Base-by-base conservation (phyloP, 1,284 basidiomycete species). In the Apiotrichum gamsii region DNA sequence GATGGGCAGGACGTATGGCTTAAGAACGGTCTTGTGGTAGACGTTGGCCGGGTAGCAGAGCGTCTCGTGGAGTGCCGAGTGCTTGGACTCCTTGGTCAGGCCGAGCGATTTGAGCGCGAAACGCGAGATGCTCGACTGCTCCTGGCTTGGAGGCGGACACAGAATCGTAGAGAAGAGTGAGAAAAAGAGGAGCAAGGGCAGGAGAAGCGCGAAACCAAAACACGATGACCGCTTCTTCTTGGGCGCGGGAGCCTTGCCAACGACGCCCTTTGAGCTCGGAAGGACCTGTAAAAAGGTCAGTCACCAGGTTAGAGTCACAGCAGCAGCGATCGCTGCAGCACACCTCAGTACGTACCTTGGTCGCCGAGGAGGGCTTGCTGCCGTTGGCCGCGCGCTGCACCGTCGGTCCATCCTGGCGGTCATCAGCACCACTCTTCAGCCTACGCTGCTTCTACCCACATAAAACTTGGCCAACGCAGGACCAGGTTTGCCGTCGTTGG, bases 41-140 rank as follows among this genome's bases (percentile, higher is more conserved):
- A 63, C 57, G 50, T 69, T 67, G 20, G 69, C 48, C 8, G 69
- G 69, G 50, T 69, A 68, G 41, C 69, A 70, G 20, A 70, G 52
- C 0, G 59, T 57, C 40, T 64, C 46, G 43, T 68, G 67, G 0
- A 63, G 51, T 18, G 49, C 20, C 9, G 60, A 59, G 33, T 61
- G 54, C 15, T 35, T 19, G 38, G 31, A 16, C 25, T 46, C 23
- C 20, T 47, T 45, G 16, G 39, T 34, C 11, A 64, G 53, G 8
- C 64, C 67, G 13, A 69, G 49, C 5, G 62, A 58, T 16, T 56
- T 52, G n/a, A 65, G 56, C 18, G 65, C 53, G 38, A 58, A 58
- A 39, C 40, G 47, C n/a, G 62, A 61, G 29, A 68, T 39, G 13
- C 52, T 47, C 6, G 60, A 60, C 15, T 53, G 39, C 25, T 47